Percentiles rank a stretch among this genome's conserved stretches.
Evolutionary conservation across 352 stramenopile species (phyloP).

Genomic region (Pythium phragmiticola): DNA sequence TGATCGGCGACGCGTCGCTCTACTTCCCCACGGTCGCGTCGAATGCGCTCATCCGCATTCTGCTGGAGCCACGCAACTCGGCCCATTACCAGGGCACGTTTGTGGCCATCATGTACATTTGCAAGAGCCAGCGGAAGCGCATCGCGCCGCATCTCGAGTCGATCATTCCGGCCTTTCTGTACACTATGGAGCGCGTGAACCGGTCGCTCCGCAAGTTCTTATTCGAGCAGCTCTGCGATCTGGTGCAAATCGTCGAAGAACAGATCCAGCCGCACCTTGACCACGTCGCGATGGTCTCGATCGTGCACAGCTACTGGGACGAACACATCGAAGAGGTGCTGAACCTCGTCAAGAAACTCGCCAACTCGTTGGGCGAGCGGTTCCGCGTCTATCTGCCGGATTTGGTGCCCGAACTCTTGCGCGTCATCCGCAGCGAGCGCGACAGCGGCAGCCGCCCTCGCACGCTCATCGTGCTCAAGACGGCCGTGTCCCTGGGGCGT

Average conservation of each 20-base stretch:
- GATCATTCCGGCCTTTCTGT: slow-evolving; percentile 97
- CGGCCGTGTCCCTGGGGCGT: slow-evolving; percentile 67
- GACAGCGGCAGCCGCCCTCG: slow-evolving; percentile 63
- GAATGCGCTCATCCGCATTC: slow-evolving; percentile 96
- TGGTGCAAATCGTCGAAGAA: slow-evolving; percentile 97
- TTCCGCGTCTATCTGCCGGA: slow-evolving; percentile 90
- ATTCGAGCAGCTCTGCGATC: slow-evolving; percentile 94
- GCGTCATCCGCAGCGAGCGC: slow-evolving; percentile 80
- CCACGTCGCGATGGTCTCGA: slow-evolving; percentile 78
- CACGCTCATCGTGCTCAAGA: slow-evolving; percentile 79
- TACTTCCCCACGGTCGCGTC: slow-evolving; percentile 97
- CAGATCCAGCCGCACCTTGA: slow-evolving; percentile 93
- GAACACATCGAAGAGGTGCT: slow-evolving; percentile 97
- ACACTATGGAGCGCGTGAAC: slow-evolving; percentile 90
- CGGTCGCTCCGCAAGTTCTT: slow-evolving; percentile 92
- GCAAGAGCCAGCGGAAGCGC: slow-evolving; percentile 93
- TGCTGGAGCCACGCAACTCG: slow-evolving; percentile 95
- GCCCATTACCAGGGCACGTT: slow-evolving; percentile 97
- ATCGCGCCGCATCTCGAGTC: slow-evolving; percentile 95
- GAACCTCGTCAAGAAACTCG: slow-evolving; percentile 94
- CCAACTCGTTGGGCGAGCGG: slow-evolving; percentile 75
- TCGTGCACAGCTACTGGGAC: slow-evolving; percentile 84
- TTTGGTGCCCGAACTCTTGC: slow-evolving; percentile 87
- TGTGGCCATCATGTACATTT: slow-evolving; percentile 99
- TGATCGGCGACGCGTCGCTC: slow-evolving; percentile 86